Percentiles rank a stretch among this genome's conserved stretches.
These are phyloP conservation scores for Crithidia brevicula DNA, from an alignment of 208 protist species.

Conservation along the genomic window DNA sequence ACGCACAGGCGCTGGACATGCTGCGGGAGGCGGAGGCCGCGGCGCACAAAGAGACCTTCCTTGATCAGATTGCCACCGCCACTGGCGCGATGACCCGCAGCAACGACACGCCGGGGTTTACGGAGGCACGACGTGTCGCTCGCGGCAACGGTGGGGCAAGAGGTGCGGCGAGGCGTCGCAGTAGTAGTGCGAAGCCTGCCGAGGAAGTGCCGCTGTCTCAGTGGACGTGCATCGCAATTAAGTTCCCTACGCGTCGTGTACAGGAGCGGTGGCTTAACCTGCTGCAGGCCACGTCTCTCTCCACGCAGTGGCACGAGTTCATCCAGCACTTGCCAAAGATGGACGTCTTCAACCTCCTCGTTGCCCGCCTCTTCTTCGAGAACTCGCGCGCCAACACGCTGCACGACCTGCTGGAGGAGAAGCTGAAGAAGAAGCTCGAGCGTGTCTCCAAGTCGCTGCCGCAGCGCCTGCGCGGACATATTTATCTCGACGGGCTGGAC, in stretches of 20 bases:
- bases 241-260: slow-evolving; percentile 77
- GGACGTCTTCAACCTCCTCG: slow-evolving; percentile 81
- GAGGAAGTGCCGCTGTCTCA: slow-evolving; percentile 34
- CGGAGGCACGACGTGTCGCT: not conserved
- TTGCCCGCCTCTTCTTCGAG: slow-evolving; percentile 86
- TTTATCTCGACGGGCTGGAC: slow-evolving; percentile 62
- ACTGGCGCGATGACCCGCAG: not conserved
- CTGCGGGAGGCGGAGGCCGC: not conserved
- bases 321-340: slow-evolving; percentile 60
- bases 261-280: slow-evolving; percentile 88
- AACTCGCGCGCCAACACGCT: slow-evolving; percentile 70
- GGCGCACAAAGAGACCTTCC: not conserved
- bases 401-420: slow-evolving; percentile 62
- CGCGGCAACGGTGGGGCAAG: not conserved
- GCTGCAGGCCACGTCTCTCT: slow-evolving; percentile 61
- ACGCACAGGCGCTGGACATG: slow-evolving; percentile 8
- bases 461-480: slow-evolving; percentile 64
- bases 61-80: not conserved
- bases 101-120: not conserved
- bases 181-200: not conserved
- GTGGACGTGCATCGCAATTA: slow-evolving; percentile 71
- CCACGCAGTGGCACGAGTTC: slow-evolving; percentile 69
- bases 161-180: not conserved
- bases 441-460: slow-evolving; percentile 67
- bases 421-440: slow-evolving; percentile 73